Conservation (phyloP, 2,329 filamentous ascomycete genomes). For the Aspergillus sp. region DNA sequence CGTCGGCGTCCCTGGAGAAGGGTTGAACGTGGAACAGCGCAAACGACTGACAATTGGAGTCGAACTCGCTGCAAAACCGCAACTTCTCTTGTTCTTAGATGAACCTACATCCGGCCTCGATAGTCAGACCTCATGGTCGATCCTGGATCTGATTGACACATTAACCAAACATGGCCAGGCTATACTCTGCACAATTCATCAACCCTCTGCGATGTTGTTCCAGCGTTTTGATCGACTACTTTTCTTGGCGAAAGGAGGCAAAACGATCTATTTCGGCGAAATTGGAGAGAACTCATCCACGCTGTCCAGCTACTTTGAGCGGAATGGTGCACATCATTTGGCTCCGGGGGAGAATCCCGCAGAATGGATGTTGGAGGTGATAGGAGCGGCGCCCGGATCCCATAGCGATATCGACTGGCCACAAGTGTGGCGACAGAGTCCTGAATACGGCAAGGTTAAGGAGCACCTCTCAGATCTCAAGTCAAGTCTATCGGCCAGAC, state of each 20-base stretch:
- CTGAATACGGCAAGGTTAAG: conserved; percentile 53
- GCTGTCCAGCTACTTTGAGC: background rate
- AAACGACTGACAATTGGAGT: conserved; percentile 1
- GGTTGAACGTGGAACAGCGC: conserved; percentile 2
- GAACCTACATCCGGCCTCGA: conserved; percentile 2
- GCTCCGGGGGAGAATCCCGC: background rate
- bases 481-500: background rate
- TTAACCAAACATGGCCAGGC: conserved; percentile 1
- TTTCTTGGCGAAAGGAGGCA: background rate
- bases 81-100: conserved; percentile 1
- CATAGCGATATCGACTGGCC: conserved; percentile 59
- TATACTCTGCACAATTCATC: conserved; percentile 2
- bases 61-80: conserved; percentile 1
- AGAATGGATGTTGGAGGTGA: conserved; percentile 2
- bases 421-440: conserved; percentile 54
- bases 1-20: background rate
- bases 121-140: conserved; percentile 4
- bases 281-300: background rate
- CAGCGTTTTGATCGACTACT: conserved; percentile 1
- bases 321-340: background rate
- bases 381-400: background rate
- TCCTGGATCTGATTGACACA: background rate
- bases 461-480: conserved; percentile 49
- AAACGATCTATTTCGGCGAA: conserved; percentile 1
- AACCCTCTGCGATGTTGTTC: conserved; percentile 2